Evolutionary conservation across 208 protist species (phyloP).

Genomic region (Balamuthia mandrillaris): DNA sequence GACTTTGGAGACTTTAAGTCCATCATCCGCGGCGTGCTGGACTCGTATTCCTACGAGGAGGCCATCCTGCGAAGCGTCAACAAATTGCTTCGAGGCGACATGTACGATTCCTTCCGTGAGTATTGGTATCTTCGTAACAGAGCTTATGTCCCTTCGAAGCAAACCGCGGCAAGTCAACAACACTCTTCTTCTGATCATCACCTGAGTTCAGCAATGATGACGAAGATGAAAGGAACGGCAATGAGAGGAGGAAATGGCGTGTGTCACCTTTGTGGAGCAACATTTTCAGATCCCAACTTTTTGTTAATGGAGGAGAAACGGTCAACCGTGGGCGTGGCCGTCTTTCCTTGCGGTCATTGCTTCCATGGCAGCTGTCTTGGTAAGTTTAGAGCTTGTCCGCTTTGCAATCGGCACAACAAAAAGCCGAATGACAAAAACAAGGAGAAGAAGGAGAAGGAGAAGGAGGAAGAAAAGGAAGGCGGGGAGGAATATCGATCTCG

Average conservation of each 20-base stretch:
- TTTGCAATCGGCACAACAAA: slow-evolving; percentile 20
- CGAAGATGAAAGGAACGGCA: no score
- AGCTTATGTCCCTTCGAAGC: not conserved
- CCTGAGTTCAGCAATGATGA: no score
- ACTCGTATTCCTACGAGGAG: slow-evolving; percentile 11
- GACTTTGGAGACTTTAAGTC: slow-evolving; percentile 34
- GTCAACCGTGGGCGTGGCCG: not conserved
- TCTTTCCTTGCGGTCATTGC: slow-evolving; percentile 6
- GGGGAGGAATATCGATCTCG: no score
- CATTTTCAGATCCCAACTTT: not conserved
- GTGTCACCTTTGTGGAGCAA: not conserved
- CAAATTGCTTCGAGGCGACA: not conserved
- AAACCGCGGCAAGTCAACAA: no score
- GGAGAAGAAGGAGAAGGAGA: no score
- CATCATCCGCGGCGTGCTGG: slow-evolving; percentile 7
- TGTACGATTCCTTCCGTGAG: not conserved
- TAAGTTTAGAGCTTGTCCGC: not conserved
- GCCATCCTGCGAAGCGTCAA: not conserved
- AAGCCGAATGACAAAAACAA: no score
- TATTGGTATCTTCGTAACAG: not conserved
- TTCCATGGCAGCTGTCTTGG: slow-evolving; percentile 8
- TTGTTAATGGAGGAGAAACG: not conserved
- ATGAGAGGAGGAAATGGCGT: not conserved
- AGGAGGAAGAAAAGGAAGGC: no score
- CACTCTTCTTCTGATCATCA: no score